Base-by-base conservation (phyloP, 1,284 basidiomycete genomes). In the Sporisorium reilianum region DNA sequence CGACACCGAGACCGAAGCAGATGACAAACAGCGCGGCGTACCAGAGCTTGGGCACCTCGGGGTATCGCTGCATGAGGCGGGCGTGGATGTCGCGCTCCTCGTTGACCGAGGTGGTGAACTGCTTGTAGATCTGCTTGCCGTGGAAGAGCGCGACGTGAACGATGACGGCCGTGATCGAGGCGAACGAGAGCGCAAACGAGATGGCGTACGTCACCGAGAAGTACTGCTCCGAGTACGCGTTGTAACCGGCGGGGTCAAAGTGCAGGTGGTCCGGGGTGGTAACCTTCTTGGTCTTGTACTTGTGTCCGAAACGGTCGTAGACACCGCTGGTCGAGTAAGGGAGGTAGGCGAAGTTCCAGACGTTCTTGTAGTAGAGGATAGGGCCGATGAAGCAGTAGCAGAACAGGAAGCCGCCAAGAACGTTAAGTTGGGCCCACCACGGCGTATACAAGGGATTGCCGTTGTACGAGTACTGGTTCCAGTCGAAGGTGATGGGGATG, bases 81-180 rank as follows among this genome's bases (percentile, higher is more conserved):
- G 91, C 89, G 85, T 96, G 94, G 46, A 95, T 87, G 81, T 96
- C 94, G 55, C 89, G 89, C 83, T 93, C 90, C 70, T 93, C 90
- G 88, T 44, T 89, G 59, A 70, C 41, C 54, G 68, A 71, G 53
- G 44, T 61, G 66, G 61, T 61, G 58, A 73, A 72, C 52, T 73
- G 64, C 56, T 42, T 59, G 44, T 62, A 64, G 61, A 80, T 72
- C 61, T 75, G 64, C 58, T 76, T 77, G 53, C 80, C 79, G 56
- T 80, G 75, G 76, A 77, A 80, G 51, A 82, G 78, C 2, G 23
- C 65, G 46, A 74, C 73, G 85, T 95, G 93, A 3, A 93, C 90
- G 40, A 93, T 83, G 30, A 93, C 87, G 11, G 92, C 87, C 1
- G 91, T 88, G 81, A 93, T 89, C 10, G 90, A 82, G 18, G 92